phyloP scores from a whole-genome alignment of 345 rosid species.

The Murraya koenigii region DNA sequence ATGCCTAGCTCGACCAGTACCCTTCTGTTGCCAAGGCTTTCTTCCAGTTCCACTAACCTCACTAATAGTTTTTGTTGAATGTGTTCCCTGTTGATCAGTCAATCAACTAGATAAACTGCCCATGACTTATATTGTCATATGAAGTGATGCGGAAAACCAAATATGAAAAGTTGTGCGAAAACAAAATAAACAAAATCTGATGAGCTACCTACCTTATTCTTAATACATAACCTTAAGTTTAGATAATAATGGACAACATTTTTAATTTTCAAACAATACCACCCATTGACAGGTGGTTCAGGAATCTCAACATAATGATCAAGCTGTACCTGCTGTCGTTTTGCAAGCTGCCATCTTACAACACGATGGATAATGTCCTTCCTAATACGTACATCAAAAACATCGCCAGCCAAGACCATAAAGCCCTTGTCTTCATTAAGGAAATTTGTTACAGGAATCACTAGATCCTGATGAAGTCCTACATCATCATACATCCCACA shows the following conservation, averaged over 20 bases:
- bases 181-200: not conserved
- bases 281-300: not conserved
- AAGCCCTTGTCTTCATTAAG: conserved; percentile 70
- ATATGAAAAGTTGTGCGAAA: not conserved
- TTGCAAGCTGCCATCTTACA: conserved; percentile 88
- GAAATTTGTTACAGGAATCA: conserved; percentile 81
- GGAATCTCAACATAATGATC: not conserved
- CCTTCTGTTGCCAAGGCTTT: conserved; percentile 89
- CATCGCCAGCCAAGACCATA: conserved; percentile 88
- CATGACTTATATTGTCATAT: not conserved
- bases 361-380: conserved; percentile 92
- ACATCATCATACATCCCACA: conserved; percentile 11
- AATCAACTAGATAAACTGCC: conserved; percentile 7
- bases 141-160: not conserved
- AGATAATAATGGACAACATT: not conserved
- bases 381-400: conserved; percentile 89
- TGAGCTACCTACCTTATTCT: not conserved
- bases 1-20: conserved; percentile 89
- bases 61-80: conserved; percentile 89
- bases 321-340: conserved; percentile 72
- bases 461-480: conserved; percentile 78
- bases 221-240: not conserved
- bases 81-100: conserved; percentile 62
- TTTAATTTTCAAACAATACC: not conserved
- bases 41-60: conserved; percentile 96